Conservation (phyloP, 2,329 filamentous ascomycete genomes). For the Orbilia ellipsospora region DNA sequence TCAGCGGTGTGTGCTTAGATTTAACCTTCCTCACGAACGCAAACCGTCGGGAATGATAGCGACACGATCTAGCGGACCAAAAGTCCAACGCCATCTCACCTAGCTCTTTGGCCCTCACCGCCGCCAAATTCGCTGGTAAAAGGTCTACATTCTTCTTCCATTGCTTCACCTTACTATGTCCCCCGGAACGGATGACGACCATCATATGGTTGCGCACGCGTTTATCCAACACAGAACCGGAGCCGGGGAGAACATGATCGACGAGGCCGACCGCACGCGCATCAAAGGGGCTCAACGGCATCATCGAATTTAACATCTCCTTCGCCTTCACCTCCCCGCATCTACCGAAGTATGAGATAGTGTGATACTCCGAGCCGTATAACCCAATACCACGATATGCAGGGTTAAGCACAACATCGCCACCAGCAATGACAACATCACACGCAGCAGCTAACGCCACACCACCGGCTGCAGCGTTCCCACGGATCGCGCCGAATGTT, state of each 20-base stretch:
- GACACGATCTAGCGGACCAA: constrained; percentile 62
- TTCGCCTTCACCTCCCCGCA: constrained; percentile 61
- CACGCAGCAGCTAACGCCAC: constrained; percentile 64
- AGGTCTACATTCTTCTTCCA: constrained; percentile 63
- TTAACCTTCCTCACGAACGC: constrained; percentile 64
- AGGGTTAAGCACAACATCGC: constrained; percentile 63
- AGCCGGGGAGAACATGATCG: constrained; percentile 62
- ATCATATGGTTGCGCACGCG: constrained; percentile 62
- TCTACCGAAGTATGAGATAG: constrained; percentile 62
- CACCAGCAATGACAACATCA: constrained; percentile 62
- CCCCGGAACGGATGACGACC: constrained; percentile 58
- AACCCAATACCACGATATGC: constrained; percentile 63
- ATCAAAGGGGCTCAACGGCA: constrained; percentile 62
- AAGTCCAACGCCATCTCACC: constrained; percentile 64
- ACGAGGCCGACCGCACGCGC: constrained; percentile 63
- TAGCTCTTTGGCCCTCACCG: constrained; percentile 62
- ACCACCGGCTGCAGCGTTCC: constrained; percentile 65
- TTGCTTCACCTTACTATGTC: constrained; percentile 6
- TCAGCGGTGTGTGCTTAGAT: constrained; percentile 62
- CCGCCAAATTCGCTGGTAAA: constrained; percentile 60
- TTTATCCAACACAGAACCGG: constrained; percentile 61
- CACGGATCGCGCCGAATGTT: constrained; percentile 63
- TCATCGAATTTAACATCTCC: constrained; percentile 62
- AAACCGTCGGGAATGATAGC: constrained; percentile 63
- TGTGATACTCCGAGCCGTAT: constrained; percentile 64